phyloP scores from a whole-genome alignment of 2,329 filamentous ascomycete species.

The Colletotrichum nymphaeae region DNA sequence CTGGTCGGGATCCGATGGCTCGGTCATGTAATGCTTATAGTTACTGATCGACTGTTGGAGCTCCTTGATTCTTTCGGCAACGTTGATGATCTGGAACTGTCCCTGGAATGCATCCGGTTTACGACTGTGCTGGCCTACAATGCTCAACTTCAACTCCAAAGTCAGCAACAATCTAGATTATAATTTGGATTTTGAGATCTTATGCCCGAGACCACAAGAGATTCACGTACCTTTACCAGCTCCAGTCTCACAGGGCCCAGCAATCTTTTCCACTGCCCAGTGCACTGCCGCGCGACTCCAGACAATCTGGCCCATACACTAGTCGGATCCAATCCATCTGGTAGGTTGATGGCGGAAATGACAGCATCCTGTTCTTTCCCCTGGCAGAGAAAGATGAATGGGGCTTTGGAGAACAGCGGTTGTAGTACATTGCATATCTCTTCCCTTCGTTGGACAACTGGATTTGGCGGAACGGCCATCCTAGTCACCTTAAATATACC shows the following conservation, averaged over 20 bases:
- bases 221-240: not conserved
- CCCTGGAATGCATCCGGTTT: not conserved
- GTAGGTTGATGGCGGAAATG: not conserved
- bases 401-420: not conserved
- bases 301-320: not conserved
- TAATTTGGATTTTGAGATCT: no score
- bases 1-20: not conserved
- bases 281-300: no score
- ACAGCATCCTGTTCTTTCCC: not conserved
- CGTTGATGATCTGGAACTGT: not conserved
- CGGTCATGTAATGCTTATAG: rapidly evolving
- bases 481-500: no score
- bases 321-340: not conserved
- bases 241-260: not conserved
- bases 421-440: not conserved
- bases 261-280: not conserved
- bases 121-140: not conserved
- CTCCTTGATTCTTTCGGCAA: not conserved
- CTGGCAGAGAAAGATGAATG: not conserved
- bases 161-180: not conserved
- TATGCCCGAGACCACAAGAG: no score
- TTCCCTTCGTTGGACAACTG: not conserved
- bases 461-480: not conserved
- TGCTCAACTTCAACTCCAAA: not conserved
- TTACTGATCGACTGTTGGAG: not conserved